Evolutionary conservation across 116 monocot species (phyloP).

Genomic region (Dioscorea cayenensis): DNA sequence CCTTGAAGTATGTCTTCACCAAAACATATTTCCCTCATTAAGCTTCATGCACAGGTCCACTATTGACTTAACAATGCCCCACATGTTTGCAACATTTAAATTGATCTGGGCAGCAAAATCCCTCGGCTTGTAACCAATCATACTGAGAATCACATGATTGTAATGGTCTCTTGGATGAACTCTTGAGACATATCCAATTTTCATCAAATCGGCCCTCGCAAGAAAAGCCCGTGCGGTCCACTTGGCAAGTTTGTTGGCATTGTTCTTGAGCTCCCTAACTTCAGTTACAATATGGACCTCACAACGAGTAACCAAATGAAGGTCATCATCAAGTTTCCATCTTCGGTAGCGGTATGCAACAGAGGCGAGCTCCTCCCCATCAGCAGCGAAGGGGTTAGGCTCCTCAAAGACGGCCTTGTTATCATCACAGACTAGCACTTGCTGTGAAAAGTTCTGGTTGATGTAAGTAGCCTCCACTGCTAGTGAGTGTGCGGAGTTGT

Average conservation of each 20-base stretch:
- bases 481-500: constrained; percentile 83
- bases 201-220: constrained; percentile 93
- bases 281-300: constrained; percentile 79
- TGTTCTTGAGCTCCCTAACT: constrained; percentile 90
- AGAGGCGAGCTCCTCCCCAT: constrained; percentile 78
- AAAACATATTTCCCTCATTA: no score
- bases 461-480: constrained; percentile 84
- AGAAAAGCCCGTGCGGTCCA: constrained; percentile 96
- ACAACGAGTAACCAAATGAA: constrained; percentile 75
- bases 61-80: no score
- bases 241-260: constrained; percentile 89
- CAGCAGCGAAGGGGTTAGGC: constrained; percentile 81
- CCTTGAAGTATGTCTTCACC: no score
- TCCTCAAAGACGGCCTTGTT: constrained; percentile 87
- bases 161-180: no score
- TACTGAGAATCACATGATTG: no score
- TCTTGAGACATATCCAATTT: no score
- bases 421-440: constrained; percentile 76
- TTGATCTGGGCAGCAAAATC: no score
- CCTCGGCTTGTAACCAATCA: no score
- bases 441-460: constrained; percentile 98
- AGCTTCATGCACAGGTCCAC: no score
- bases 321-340: constrained; percentile 93
- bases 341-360: constrained; percentile 80
- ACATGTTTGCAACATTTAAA: no score